Evolutionary conservation across 257 asterid genomes (phyloP), one percentile per base, ranked within the genome.

Genomic region (Ophiorrhiza pumila): DNA sequence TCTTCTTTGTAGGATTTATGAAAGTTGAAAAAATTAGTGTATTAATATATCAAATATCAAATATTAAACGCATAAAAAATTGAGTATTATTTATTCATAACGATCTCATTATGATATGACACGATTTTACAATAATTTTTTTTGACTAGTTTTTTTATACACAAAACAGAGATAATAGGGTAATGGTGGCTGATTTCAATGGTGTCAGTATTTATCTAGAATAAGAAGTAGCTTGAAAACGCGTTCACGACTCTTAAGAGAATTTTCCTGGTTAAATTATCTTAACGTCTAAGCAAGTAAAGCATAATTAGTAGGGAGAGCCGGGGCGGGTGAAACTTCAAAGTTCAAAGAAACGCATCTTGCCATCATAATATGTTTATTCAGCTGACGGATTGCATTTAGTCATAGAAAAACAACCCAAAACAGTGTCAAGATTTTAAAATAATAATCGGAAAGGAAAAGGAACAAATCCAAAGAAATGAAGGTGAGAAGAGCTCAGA

Each of bases 301-400:
- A 37, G 42, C 23, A 27, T 56, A 11, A 56, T 4, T n/a, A 23
- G 29, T 3, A 32, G 23, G 50, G 52, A n/a, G 45, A 22, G 22
- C 22, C 61, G 56, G 23, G 32, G 15, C 17, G 35, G 27, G 53
- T 32, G 69, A 59, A 62, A 46, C 63, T 47, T 74, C 67, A 11
- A 65, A 64, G 58, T 47, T 74, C 67, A 11, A 65, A 64, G 58
- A 39, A 74, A 74, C 46, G 17, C 23, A 15, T 31, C 23, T 7
- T 71, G 34, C 7, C 1, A 23, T 23, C 29, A 14, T 7, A 1
- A 20, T 41, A 68, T 46, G 32, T 68, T 46, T n/a, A n/a, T 23
- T 37, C 14, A 22, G n/a, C 31, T 29, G 13, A 25, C 25, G 41
- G 9, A 11, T 29, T 58, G 64, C 23, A 25, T 13, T 35, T 25